Evolutionary conservation across 257 asterid species (phyloP), one percentile per base, ranked within the genome.

Genomic region (Misopates orontium): DNA sequence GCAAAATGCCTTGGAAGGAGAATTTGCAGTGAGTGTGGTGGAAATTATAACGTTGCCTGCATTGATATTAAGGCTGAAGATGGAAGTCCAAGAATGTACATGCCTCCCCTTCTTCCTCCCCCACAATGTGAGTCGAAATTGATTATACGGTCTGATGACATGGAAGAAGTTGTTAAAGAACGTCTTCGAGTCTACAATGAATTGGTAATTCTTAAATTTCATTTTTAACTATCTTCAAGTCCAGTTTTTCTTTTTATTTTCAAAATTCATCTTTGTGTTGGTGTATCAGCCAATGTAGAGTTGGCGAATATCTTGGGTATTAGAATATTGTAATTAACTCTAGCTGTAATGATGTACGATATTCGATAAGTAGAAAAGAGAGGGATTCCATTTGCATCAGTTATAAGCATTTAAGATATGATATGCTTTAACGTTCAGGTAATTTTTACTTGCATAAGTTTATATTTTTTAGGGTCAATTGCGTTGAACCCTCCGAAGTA

Each of bases 31-130:
- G 90, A 93, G 71, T 93, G 98, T 73, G 91, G 95, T 67, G 85
- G 88, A 62, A 89, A 89, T 79, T 93, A 84, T 68, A 93, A 93
- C 61, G 80, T 93, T 55, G 98, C 97, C 5, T 84, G 86, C 78
- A 84, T 93, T 68, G 96, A 93, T 73, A 82, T 87, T 70, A 66
- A 84, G 83, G 87, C 78, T 66, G 87, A 85, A 56, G 75, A 83
- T 66, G 95, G 87, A 55, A 75, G 58, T 47, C 82, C 90, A 41
- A 67, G 84, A 22, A 93, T 93, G 91, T 77, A 78, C 77, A 90
- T 93, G 98, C 94, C 98, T 68, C 97, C 98, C 57, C 97, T 93
- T 74, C 96, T 82, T 58, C 98, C 98, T 61, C 98, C 98, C 60
- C 71, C 87, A 9, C 86, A 84, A 8, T 92, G 98, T 79, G 95